Base-by-base conservation (phyloP, 140 eudicot species). In the Anethum foeniculum region DNA sequence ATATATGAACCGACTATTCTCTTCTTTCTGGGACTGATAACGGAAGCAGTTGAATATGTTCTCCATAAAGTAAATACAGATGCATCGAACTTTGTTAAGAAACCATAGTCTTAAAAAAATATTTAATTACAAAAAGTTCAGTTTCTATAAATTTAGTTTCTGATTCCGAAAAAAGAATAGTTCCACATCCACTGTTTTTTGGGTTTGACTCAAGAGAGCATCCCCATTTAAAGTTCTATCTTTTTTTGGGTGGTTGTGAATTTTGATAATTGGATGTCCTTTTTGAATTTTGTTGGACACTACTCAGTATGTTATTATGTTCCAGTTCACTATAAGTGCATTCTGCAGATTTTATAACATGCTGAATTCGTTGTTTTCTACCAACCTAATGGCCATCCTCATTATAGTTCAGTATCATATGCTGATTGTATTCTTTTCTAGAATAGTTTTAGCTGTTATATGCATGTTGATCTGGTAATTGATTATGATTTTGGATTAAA, bases 381-480 rank as follows among this genome's bases (percentile, higher is more conserved):
- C 56, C 49, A 41, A 25, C 38, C 39, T 16, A 16, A 58, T 74
- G 16, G 7, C 18, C 39, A 16, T 44, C 32, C 28, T 38, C 38
- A 43, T 34, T 41, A 21, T 4, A 6, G 1, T n/a, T 21, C 3
- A 6, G 15, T 7, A 75, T 44, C 10, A 13, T 21, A 52, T 49
- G 69, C 9, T n/a, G n/a, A 18, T 27, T 16, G 8, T 34, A 18
- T 30, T 38, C 18, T 58, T 34, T 44, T 54, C 21, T 43, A 36
- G 54, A 77, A 58, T 56, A 23, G 28, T 60, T 49, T 60, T 25
- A 23, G 68, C 13, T 56, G 12, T 60, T 58, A 13, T 34, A 64
- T 62, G 56, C 46, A 8, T 79, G 62, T 64, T 78, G 81, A 32
- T 78, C 74, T 60, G 81, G 56, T 36, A 8, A 32, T 30, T 14